These are phyloP conservation scores for Paramecium primaurelia DNA, from an alignment of 73 alveolate genomes.

Conservation along the genomic window DNA sequence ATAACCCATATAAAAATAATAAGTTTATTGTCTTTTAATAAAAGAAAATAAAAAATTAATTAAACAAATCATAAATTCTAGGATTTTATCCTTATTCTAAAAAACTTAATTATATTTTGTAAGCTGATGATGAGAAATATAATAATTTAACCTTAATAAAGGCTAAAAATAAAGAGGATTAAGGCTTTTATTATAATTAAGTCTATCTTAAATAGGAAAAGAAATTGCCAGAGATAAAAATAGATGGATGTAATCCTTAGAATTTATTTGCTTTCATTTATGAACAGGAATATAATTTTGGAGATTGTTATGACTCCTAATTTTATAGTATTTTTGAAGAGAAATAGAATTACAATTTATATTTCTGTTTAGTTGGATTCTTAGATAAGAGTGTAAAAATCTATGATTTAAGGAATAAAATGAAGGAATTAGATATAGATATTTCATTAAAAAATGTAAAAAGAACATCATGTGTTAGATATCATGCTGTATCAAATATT, in stretches of 20 bases:
- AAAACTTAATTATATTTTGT: background rate
- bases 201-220: background rate
- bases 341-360: background rate
- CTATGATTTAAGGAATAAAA: background rate
- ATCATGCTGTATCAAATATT: background rate
- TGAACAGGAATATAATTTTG: background rate
- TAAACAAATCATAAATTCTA: background rate
- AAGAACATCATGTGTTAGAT: conserved; percentile 5
- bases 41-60: background rate
- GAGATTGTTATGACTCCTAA: conserved; percentile 59
- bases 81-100: background rate
- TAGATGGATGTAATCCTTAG: background rate
- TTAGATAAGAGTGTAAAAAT: conserved; percentile 70
- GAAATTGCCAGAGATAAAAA: background rate
- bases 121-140: background rate
- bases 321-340: conserved; percentile 61
- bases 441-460: background rate
- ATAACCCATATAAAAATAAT: conserved; percentile 35
- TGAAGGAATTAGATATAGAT: background rate
- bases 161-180: background rate
- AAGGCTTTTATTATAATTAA: background rate
- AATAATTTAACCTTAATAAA: background rate
- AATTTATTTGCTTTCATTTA: background rate
- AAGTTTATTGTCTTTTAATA: conserved; percentile 1
- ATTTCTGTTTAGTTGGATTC: conserved; percentile 81